Percentiles rank a stretch among this genome's conserved stretches.
These are phyloP conservation scores for Eutrema yunnanense DNA, from an alignment of 345 rosid genomes.

Conservation along the genomic window DNA sequence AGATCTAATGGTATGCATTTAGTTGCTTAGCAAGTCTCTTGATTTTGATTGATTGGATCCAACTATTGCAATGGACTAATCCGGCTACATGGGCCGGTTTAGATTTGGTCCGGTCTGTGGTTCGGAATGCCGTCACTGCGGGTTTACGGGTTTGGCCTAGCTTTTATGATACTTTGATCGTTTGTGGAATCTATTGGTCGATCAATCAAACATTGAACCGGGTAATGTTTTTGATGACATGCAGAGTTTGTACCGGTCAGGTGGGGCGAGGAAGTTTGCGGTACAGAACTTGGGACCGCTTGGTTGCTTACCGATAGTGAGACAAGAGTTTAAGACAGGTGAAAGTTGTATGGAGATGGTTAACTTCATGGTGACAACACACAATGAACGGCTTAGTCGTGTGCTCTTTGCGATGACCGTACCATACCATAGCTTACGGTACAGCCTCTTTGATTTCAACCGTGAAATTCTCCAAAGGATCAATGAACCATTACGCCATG, in stretches of 20 bases:
- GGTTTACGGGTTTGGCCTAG: background rate
- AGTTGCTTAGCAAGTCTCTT: background rate
- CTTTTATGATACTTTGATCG: background rate
- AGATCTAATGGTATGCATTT: conserved; percentile 13
- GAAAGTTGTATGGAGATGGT: conserved; percentile 19
- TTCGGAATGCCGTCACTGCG: background rate
- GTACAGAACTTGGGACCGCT: conserved; percentile 29
- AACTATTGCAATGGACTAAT: background rate
- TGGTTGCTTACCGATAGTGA: conserved; percentile 26
- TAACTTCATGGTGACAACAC: conserved; percentile 15
- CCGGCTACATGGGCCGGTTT: background rate
- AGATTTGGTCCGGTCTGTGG: background rate
- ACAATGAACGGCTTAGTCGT: conserved; percentile 18
- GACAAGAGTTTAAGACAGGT: conserved; percentile 23
- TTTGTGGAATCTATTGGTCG: background rate
- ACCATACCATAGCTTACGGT: conserved; percentile 8
- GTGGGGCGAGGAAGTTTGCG: conserved; percentile 34
- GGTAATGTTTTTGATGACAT: background rate
- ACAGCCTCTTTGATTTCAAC: conserved; percentile 24
- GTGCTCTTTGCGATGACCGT: background rate
- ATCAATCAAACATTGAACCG: background rate
- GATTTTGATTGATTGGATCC: background rate
- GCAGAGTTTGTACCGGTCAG: conserved; percentile 19
- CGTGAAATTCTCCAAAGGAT: conserved; percentile 22
- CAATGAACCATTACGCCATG: conserved; percentile 3